phyloP scores from a whole-genome alignment of 768 basidiomycete genomes.

The Amanita pallidorosea region DNA sequence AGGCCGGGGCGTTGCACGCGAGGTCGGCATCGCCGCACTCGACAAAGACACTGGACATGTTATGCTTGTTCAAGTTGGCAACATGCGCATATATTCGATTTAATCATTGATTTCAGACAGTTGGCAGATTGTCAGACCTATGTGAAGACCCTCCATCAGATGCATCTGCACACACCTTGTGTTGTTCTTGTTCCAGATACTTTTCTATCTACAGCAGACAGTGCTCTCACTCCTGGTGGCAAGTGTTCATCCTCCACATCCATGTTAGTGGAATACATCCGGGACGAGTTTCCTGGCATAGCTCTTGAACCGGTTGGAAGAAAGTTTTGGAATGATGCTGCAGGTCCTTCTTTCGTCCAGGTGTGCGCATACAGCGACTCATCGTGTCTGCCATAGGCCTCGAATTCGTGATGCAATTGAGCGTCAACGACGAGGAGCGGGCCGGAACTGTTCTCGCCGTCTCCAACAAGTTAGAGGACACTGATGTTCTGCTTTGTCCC shows the following conservation, averaged over 20 bases:
- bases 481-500: constrained; percentile 27
- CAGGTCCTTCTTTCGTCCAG: constrained; percentile 32
- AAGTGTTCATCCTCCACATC: constrained; percentile 40
- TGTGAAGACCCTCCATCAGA: constrained; percentile 79
- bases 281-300: constrained; percentile 61
- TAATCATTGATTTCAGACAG: constrained; percentile 24
- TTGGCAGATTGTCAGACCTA: constrained; percentile 83
- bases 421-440: constrained; percentile 72
- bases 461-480: constrained; percentile 50
- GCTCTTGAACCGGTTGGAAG: constrained; percentile 63
- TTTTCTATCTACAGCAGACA: constrained; percentile 52
- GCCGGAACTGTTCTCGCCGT: constrained; percentile 71
- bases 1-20: constrained; percentile 67
- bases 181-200: constrained; percentile 78
- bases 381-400: constrained; percentile 31
- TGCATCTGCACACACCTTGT: constrained; percentile 65
- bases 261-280: constrained; percentile 60
- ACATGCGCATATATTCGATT: not conserved
- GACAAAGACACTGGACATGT: constrained; percentile 70
- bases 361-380: not conserved
- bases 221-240: constrained; percentile 28
- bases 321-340: constrained; percentile 79
- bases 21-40: constrained; percentile 84
- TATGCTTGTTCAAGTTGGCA: constrained; percentile 64
- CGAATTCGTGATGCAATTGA: constrained; percentile 69